Percentiles rank a stretch among this genome's conserved stretches.
Conservation (phyloP, 495 filamentous ascomycete species). For the Podospora bellae-mahoneyi region DNA sequence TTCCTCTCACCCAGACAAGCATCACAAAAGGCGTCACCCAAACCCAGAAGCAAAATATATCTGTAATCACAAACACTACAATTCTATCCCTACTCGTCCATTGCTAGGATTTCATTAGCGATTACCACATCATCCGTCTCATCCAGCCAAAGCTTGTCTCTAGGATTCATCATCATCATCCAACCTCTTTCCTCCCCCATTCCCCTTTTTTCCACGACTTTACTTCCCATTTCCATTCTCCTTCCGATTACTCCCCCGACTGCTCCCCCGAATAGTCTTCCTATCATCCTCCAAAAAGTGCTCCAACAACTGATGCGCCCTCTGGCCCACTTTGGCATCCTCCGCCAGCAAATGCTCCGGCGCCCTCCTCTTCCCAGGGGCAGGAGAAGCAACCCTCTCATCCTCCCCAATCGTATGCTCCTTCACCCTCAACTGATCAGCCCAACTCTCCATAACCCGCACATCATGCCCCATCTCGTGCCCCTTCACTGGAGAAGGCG, state of each 20-base stretch:
- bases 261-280: conserved; percentile 11
- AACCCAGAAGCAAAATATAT: not conserved
- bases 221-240: conserved; percentile 11
- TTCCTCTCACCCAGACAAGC: not conserved
- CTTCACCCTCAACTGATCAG: not conserved
- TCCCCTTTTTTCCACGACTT: not conserved
- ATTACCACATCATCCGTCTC: not conserved
- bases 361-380: not conserved
- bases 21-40: not conserved
- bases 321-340: conserved; percentile 18
- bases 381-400: conserved; percentile 13
- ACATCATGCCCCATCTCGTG: conserved; percentile 18
- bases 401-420: conserved; percentile 13
- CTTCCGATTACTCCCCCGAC: conserved; percentile 3
- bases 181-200: not conserved
- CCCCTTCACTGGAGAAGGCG: conserved; percentile 10
- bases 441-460: not conserved
- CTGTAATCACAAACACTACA: not conserved
- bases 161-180: not conserved
- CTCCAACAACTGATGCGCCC: conserved; percentile 25
- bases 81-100: not conserved
- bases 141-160: not conserved
- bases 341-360: conserved; percentile 15
- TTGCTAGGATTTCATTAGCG: not conserved
- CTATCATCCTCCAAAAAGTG: conserved; percentile 23